These are phyloP conservation scores for Candida khao-thaluensis DNA, from an alignment of 805 yeast genomes.

Conservation along the genomic window DNA sequence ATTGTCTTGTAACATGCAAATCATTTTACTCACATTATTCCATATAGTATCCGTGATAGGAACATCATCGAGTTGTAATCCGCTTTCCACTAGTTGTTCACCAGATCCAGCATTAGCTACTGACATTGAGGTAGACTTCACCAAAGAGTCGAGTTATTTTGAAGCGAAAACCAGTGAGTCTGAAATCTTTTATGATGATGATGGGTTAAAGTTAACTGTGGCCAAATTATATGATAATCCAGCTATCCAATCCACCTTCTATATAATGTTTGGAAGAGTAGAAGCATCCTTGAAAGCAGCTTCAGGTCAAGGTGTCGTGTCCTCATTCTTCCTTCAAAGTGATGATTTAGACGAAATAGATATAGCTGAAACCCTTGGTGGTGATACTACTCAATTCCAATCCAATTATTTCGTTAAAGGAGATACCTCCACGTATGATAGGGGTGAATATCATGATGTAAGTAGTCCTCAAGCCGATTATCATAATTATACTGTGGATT, in stretches of 20 bases:
- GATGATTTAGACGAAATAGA: conserved; percentile 89
- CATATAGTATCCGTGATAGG: conserved; percentile 7
- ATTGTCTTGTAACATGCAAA: no score
- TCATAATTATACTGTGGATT: conserved; percentile 80
- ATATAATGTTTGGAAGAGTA: conserved; percentile 82
- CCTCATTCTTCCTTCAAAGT: conserved; percentile 72
- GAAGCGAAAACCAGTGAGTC: conserved; percentile 38
- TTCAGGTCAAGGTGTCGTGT: conserved; percentile 71
- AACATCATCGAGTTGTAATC: conserved; percentile 23
- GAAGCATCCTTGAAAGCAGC: conserved; percentile 71
- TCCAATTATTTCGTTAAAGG: conserved; percentile 82
- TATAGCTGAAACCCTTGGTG: conserved; percentile 73
- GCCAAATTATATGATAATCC: conserved; percentile 70
- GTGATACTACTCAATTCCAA: conserved; percentile 71
- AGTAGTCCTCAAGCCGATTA: conserved; percentile 52
- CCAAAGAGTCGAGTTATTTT: conserved; percentile 44
- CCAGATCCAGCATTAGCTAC: conserved; percentile 62
- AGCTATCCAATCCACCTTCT: conserved; percentile 67
- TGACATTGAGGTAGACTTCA: conserved; percentile 52
- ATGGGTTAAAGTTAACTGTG: conserved; percentile 61
- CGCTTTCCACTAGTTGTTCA: conserved; percentile 23
- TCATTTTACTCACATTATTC: not conserved
- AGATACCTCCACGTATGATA: conserved; percentile 66
- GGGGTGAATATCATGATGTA: conserved; percentile 70
- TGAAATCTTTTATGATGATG: conserved; percentile 35